Conservation (phyloP, 2,329 filamentous ascomycete species). For the Fragosphaeria purpurea region DNA sequence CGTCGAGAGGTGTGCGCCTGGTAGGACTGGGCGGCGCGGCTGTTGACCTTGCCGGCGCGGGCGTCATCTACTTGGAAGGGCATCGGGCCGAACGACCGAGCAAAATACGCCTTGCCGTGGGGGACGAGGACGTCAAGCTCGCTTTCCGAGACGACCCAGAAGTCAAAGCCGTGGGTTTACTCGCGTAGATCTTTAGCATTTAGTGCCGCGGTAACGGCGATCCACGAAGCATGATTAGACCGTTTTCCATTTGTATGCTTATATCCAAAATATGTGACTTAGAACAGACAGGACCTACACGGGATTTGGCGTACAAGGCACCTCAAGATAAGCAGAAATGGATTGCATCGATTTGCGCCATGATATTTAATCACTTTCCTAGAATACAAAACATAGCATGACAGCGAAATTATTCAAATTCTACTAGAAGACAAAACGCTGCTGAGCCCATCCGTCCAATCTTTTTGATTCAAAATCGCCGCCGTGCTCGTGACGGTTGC, state of each 20-base stretch:
- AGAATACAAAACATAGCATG: no score
- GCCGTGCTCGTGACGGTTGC: slow-evolving; percentile 69
- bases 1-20: slow-evolving; percentile 17
- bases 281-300: no score
- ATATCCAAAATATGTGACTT: no score
- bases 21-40: slow-evolving; percentile 48
- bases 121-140: slow-evolving; percentile 81
- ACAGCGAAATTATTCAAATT: no score
- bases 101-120: slow-evolving; percentile 75
- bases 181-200: slow-evolving; percentile 18
- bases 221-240: no score
- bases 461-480: slow-evolving; percentile 43
- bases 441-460: background rate
- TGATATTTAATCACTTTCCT: no score
- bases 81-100: slow-evolving; percentile 75
- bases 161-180: slow-evolving; percentile 66
- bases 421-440: no score
- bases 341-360: background rate
- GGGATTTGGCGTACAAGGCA: background rate
- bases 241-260: no score
- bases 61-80: slow-evolving; percentile 75
- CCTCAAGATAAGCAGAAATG: background rate
- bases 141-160: slow-evolving; percentile 84
- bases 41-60: slow-evolving; percentile 75
- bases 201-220: background rate